phyloP scores from a whole-genome alignment of 352 stramenopile species.

The Globisporangium paroecandrum region DNA sequence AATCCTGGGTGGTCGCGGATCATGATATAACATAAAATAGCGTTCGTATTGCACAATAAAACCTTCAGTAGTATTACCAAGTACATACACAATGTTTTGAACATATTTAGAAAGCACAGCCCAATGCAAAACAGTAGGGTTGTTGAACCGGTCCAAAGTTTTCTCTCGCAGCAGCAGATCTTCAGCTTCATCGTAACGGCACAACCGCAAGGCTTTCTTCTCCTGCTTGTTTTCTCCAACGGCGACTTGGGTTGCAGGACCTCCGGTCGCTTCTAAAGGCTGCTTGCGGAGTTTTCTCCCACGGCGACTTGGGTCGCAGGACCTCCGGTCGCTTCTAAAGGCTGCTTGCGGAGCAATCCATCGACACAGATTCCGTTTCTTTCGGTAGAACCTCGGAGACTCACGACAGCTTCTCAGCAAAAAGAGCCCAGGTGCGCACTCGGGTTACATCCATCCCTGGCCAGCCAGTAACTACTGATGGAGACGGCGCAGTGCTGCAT shows the following conservation, averaged over 20 bases:
- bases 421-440: not conserved
- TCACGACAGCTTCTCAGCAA: not conserved
- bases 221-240: not conserved
- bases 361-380: not conserved
- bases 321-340: not conserved
- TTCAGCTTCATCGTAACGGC: not conserved
- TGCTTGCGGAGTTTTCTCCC: not conserved
- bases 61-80: no score
- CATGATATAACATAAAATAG: no score
- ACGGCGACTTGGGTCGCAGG: not conserved
- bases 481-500: not conserved
- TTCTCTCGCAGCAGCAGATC: no score
- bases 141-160: no score
- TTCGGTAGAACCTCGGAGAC: not conserved
- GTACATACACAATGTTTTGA: no score
- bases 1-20: no score
- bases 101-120: no score
- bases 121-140: no score
- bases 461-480: not conserved
- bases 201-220: not conserved
- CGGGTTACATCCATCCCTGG: not conserved
- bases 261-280: not conserved
- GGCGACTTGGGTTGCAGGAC: not conserved
- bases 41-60: no score
- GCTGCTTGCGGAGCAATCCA: not conserved